Conservation (phyloP, 305 asterid genomes). For the Petunia hybrid region DNA sequence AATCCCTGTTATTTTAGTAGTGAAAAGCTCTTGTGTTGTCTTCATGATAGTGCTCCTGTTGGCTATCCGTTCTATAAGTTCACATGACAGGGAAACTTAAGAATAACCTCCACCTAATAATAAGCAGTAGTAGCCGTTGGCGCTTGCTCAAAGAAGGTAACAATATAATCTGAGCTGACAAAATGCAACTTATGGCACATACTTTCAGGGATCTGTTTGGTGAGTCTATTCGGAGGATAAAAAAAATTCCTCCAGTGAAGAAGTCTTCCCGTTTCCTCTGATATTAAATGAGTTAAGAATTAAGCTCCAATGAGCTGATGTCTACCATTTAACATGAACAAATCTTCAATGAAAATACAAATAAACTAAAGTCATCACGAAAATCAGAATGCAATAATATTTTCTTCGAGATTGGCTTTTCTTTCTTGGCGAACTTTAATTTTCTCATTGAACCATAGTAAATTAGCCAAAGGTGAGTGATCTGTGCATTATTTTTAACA, state of each 20-base stretch:
- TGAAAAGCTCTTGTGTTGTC: constrained; percentile 51
- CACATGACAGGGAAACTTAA: constrained; percentile 69
- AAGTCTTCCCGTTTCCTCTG: constrained; percentile 71
- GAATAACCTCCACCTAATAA: constrained; percentile 68
- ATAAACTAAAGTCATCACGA: constrained; percentile 13
- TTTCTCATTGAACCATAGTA: constrained; percentile 13
- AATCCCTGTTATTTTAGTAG: no score
- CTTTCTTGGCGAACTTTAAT: not conserved
- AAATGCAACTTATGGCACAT: constrained; percentile 10
- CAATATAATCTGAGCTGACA: constrained; percentile 25
- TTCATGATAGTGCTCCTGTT: constrained; percentile 60
- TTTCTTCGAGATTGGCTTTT: not conserved
- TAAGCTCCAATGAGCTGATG: constrained; percentile 47
- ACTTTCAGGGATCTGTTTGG: constrained; percentile 65
- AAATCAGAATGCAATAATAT: constrained; percentile 4
- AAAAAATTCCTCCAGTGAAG: constrained; percentile 59
- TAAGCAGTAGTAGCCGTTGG: constrained; percentile 34
- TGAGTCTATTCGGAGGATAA: constrained; percentile 45
- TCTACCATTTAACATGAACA: constrained; percentile 49
- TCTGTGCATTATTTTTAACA: no score
- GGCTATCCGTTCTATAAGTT: constrained; percentile 60
- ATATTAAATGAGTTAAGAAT: constrained; percentile 67
- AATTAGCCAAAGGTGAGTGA: not conserved
- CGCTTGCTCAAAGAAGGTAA: not conserved
- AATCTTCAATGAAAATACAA: constrained; percentile 14